phyloP scores from a whole-genome alignment of 2,329 filamentous ascomycete species.

The Meredithiella fracta region DNA sequence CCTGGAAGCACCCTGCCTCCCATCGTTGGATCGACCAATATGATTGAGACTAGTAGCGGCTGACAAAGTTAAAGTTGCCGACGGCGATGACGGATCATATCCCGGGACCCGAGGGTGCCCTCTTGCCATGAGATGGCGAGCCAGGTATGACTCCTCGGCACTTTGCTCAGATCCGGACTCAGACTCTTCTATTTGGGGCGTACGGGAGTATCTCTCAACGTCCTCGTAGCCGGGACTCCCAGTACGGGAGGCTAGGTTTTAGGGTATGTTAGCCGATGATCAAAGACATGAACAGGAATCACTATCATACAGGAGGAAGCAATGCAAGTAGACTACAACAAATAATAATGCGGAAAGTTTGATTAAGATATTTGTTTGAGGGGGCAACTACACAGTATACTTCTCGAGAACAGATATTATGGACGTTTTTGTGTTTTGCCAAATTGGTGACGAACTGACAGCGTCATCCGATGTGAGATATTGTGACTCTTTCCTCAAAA shows the following conservation, averaged over 20 bases:
- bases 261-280: no score
- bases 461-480: no score
- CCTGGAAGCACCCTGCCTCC: slow-evolving; percentile 12
- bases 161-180: slow-evolving; percentile 5
- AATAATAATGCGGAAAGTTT: no score
- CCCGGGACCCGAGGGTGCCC: slow-evolving; percentile 1
- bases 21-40: slow-evolving; percentile 4
- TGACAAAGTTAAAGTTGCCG: background rate
- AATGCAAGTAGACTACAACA: no score
- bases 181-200: background rate
- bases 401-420: no score
- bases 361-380: no score
- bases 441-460: no score
- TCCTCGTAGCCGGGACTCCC: background rate
- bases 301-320: no score
- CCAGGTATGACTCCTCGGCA: slow-evolving; percentile 9
- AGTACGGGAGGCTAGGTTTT: background rate
- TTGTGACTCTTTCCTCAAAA: no score
- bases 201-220: background rate
- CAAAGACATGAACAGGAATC: no score
- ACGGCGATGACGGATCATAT: slow-evolving; percentile 6
- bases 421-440: no score
- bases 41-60: slow-evolving; percentile 2
- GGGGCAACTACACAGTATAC: no score
- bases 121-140: slow-evolving; percentile 5